Base-by-base conservation (phyloP, 345 rosid species). In the Boechera retrofracta region DNA sequence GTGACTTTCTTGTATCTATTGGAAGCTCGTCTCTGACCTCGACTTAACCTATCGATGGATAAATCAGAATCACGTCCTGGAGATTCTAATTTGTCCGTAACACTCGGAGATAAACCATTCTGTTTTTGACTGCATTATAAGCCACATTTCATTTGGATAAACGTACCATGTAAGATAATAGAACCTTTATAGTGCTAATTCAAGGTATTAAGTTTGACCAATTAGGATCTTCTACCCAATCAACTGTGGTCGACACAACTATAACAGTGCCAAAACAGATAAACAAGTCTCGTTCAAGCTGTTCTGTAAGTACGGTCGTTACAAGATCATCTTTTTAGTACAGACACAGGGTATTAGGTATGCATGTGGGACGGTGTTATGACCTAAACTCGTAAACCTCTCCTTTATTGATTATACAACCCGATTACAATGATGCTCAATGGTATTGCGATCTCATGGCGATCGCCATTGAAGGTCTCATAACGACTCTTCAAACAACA, bases 1-100 rank as follows among this genome's bases (percentile, higher is more conserved):
- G 58, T 0, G 97, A 89, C 49, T 82, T 84, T 42, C 85, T 79
- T 1, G 87, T 89, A 53, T 91, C 91, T 16, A 94, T 83, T 13
- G 1, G 56, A 54, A 91, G 38, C 79, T 91, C 96, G 15, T 85
- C 83, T n/a, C 97, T 93, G 0, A 91, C 87, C 28, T 91, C 94
- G 0, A 81, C 36, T 26, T 88, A 94, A 8, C 87, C 90, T 9
- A 86, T 33, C 0, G 86, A 28, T 28, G 97, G 97, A 66, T 88
- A 86, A 57, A 72, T 81, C 0, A 91, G 97, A 55, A 94, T 87
- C 3, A 88, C 16, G 72, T 91, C 98, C 0, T 75, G 61, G 7
- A 77, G 74, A 35, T 91, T 94, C 3, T 28, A 28, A 28, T 76
- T 77, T 13, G 87, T 39, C 0, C 86, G 83, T 51, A 91, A 65